A percentile compares a stretch with the other conserved stretches of the same genome.
Evolutionary conservation across 371 early-diverging fungal species (phyloP).

Genomic region (Rhizomucor pusillus): DNA sequence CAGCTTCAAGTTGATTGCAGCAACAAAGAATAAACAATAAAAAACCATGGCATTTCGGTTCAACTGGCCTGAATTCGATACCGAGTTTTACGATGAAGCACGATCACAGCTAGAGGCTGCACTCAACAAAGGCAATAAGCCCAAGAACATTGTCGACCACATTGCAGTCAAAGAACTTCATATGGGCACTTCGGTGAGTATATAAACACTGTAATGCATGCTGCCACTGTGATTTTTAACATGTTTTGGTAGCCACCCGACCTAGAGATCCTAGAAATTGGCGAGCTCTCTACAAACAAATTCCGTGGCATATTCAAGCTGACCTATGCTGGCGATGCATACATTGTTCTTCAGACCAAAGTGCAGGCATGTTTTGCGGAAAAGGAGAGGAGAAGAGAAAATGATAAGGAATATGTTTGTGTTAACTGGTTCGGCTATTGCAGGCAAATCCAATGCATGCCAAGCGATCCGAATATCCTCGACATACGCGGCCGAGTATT

Average conservation of each 20-base stretch:
- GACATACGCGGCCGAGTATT: conserved; percentile 66
- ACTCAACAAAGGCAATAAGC: conserved; percentile 89
- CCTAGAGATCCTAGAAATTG: conserved; percentile 96
- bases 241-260: conserved; percentile 88
- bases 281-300: conserved; percentile 88
- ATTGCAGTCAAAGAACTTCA: conserved; percentile 89
- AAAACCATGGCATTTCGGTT: conserved; percentile 92
- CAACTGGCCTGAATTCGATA: conserved; percentile 91
- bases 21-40: too few relatives aligned
- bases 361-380: too few relatives aligned
- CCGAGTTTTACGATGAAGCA: conserved; percentile 81
- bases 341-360: conserved; percentile 88
- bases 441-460: conserved; percentile 79
- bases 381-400: too few relatives aligned
- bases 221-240: neutral
- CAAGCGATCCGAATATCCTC: conserved; percentile 34
- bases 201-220: too few relatives aligned
- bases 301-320: conserved; percentile 96
- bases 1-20: too few relatives aligned
- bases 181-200: conserved; percentile 85
- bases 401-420: too few relatives aligned
- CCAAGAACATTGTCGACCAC: conserved; percentile 86
- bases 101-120: conserved; percentile 82
- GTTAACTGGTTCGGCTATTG: too few relatives aligned
- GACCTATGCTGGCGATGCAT: conserved; percentile 91